These are phyloP conservation scores for Rhizodiscina lignyota DNA, from an alignment of 495 filamentous ascomycete species.

Conservation along the genomic window DNA sequence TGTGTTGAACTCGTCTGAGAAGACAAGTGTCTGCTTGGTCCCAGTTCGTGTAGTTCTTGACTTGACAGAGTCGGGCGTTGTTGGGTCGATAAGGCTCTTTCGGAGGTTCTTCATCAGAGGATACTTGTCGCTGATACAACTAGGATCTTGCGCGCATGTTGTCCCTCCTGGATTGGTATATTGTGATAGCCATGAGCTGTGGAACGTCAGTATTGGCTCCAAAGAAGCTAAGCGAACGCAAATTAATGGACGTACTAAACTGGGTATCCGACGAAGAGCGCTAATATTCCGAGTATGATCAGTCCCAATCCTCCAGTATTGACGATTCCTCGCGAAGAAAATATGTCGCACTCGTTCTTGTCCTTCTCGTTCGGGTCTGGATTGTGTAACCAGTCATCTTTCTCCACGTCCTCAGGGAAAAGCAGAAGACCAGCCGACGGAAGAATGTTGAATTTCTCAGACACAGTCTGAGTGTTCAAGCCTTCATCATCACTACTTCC, in stretches of 20 bases:
- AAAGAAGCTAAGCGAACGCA: too few relatives aligned
- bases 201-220: too few relatives aligned
- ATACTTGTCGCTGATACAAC: constrained; percentile 20
- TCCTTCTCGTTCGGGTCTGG: constrained; percentile 52
- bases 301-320: constrained; percentile 52
- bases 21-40: constrained; percentile 48
- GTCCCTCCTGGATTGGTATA: too few relatives aligned
- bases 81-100: constrained; percentile 48
- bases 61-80: constrained; percentile 44
- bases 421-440: constrained; percentile 53
- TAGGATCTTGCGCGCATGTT: constrained; percentile 12
- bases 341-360: constrained; percentile 46
- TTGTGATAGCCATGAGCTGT: too few relatives aligned
- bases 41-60: constrained; percentile 42
- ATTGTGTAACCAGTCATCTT: constrained; percentile 63
- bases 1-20: constrained; percentile 66
- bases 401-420: constrained; percentile 63
- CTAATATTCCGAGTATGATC: constrained; percentile 43
- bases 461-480: constrained; percentile 61
- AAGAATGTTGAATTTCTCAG: constrained; percentile 63
- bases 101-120: constrained; percentile 43
- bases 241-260: constrained; percentile 46
- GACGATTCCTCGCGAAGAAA: constrained; percentile 44
- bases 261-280: constrained; percentile 59
- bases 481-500: constrained; percentile 50